Base-by-base conservation (phyloP, 2,329 filamentous ascomycete species). In the Didymella lethalis region DNA sequence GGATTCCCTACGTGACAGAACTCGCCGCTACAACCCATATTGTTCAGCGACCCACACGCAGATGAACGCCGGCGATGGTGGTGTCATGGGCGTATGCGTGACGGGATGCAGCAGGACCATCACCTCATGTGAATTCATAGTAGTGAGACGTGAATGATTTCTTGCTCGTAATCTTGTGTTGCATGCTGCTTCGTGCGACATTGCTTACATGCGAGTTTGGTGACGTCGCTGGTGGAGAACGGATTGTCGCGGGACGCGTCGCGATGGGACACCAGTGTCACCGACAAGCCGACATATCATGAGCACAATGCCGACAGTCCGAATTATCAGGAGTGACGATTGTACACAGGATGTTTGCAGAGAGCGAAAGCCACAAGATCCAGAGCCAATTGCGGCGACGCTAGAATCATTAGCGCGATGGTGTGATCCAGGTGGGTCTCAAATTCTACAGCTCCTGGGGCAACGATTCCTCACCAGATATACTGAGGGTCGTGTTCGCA, bases 391-490 rank as follows among this genome's bases (percentile, higher is more conserved):
- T 47, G 56, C 46, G 51, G 28, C 46, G 34, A 51, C 56, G 56
- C 50, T 59, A 59, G 16, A 31, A 5, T 3, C 8, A 28, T 23
- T 59, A 59, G 56, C 56, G 56, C 34, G 46, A 59, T 50, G 56
- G 46, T 38, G 56, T 59, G 56, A 59, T 59, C 41, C 31, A 32
- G 11, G 56, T 44, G 50, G 48, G 55, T 54, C 29, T 59, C 47
- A 51, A 59, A 59, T 36, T 54, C 56, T 54, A 59, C 46, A 45
- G 50, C 56, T 54, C 4, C 26, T 43, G 20, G 20, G 29, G 50
- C 28, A 12, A 41, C 45, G 41, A 50, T 50, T 59, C 41, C 47
- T 54, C 51, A 59, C 41, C 51, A 54, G 40, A 50, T 28, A 50
- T 34, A 43, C 29, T 43, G 16, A 31, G 38, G 25, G n/a, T 29